Conservation (phyloP, 352 stramenopile species). For the Elongisporangium senticosum region DNA sequence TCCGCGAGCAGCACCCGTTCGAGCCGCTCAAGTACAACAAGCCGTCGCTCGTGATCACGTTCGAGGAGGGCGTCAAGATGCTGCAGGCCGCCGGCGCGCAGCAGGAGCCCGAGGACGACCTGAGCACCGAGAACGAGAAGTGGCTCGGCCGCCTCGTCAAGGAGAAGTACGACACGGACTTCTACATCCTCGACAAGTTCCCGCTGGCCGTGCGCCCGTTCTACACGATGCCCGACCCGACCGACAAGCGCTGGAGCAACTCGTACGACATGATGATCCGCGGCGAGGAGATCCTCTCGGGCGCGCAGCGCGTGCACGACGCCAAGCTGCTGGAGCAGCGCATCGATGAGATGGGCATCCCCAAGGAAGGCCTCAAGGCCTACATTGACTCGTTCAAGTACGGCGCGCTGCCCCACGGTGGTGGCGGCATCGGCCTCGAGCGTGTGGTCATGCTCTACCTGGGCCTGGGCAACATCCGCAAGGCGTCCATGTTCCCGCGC, state of each 20-base stretch:
- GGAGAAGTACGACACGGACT: slow-evolving; percentile 99
- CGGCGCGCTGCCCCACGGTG: slow-evolving; percentile 96
- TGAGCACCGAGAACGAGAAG: slow-evolving; percentile 97
- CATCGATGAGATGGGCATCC: slow-evolving; percentile 81
- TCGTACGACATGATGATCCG: slow-evolving; percentile 99
- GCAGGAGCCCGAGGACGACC: slow-evolving; percentile 71
- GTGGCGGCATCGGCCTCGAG: slow-evolving; percentile 98
- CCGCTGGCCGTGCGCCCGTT: slow-evolving; percentile 97
- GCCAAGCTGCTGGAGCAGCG: slow-evolving; percentile 91
- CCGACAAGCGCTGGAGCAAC: slow-evolving; percentile 93
- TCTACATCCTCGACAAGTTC: slow-evolving; percentile 99
- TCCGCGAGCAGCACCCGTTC: slow-evolving; percentile 97
- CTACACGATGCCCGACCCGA: slow-evolving; percentile 99
- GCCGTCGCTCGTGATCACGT: slow-evolving; percentile 91
- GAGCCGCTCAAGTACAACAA: slow-evolving; percentile 96
- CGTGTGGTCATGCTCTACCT: slow-evolving; percentile 99
- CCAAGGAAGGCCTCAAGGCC: slow-evolving; percentile 87
- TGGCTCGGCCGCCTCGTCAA: slow-evolving; percentile 93
- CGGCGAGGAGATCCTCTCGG: slow-evolving; percentile 99
- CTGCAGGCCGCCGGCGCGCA: slow-evolving; percentile 77
- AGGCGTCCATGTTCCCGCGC: slow-evolving; percentile 98
- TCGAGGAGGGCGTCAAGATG: slow-evolving; percentile 92
- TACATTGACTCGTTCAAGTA: slow-evolving; percentile 99
- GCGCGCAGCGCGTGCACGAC: slow-evolving; percentile 98
- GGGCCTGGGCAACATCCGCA: slow-evolving; percentile 98